Evolutionary conservation across 2,329 filamentous ascomycete species (phyloP).

Genomic region (Colletotrichum magnum): DNA sequence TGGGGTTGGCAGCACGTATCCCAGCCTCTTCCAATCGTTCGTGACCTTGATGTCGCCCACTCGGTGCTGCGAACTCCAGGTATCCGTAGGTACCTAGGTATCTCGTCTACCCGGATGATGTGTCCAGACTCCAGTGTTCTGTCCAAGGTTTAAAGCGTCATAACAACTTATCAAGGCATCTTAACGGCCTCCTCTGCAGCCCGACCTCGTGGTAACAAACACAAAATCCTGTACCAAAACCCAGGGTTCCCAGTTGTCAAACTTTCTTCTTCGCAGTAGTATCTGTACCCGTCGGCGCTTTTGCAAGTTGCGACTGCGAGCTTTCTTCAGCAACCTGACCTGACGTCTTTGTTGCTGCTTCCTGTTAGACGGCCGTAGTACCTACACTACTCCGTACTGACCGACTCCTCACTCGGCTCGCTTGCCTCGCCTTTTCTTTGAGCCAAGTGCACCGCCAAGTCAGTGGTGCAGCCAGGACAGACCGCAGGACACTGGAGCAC

Average conservation of each 20-base stretch:
- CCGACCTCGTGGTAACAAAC: constrained; percentile 32
- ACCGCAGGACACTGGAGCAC: neutral
- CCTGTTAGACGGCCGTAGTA: neutral
- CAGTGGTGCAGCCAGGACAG: neutral
- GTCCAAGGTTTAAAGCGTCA: constrained; percentile 13
- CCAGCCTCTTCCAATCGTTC: constrained; percentile 35
- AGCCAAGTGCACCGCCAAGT: neutral
- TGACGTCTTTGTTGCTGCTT: neutral
- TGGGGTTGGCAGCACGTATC: neutral
- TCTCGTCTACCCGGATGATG: neutral
- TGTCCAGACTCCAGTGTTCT: neutral
- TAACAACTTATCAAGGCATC: neutral
- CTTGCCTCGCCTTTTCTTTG: neutral
- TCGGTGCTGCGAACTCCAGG: neutral
- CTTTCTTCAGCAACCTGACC: constrained; percentile 4
- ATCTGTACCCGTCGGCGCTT: neutral
- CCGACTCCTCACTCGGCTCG: constrained; percentile 15
- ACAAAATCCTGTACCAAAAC: constrained; percentile 8
- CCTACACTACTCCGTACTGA: neutral
- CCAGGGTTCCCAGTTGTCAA: constrained; percentile 6
- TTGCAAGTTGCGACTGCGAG: neutral
- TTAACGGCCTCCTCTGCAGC: constrained; percentile 33
- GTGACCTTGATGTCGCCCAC: neutral
- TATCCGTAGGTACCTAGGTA: neutral
- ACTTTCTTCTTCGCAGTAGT: neutral